Evolutionary conservation across 2,329 filamentous ascomycete species (phyloP).

Genomic region (Nemania sp.): DNA sequence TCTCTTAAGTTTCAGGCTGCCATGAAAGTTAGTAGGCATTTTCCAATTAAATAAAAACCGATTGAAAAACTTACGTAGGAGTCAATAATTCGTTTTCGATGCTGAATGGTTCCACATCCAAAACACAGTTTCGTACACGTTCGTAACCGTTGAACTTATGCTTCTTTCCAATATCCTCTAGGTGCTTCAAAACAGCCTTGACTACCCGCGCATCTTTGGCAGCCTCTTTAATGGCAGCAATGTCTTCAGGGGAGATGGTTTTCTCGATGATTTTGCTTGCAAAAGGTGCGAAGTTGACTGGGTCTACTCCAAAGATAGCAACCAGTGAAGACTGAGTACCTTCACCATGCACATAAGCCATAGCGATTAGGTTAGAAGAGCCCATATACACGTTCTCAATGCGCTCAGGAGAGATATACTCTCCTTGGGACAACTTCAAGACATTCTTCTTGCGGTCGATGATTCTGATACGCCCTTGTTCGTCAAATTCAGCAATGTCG

Average conservation of each 20-base stretch:
- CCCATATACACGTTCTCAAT: conserved; percentile 95
- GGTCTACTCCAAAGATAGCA: conserved; percentile 88
- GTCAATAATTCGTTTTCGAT: conserved; percentile 92
- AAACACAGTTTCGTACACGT: conserved; percentile 76
- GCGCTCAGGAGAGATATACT: conserved; percentile 97
- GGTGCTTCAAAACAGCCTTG: conserved; percentile 79
- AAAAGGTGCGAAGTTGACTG: conserved; percentile 83
- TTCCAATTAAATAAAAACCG: conserved; percentile 8
- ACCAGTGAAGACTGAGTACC: conserved; percentile 84
- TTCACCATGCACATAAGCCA: conserved; percentile 93
- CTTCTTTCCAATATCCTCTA: conserved; percentile 82
- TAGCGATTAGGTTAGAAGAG: conserved; percentile 80
- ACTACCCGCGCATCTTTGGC: conserved; percentile 77
- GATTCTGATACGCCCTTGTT: conserved; percentile 87
- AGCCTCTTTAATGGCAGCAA: conserved; percentile 74
- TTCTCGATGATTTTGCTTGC: conserved; percentile 81
- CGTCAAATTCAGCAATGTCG: conserved; percentile 89
- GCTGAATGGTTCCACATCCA: conserved; percentile 90
- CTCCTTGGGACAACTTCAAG: conserved; percentile 96
- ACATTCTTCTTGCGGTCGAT: conserved; percentile 99
- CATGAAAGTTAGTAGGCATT: conserved; percentile 37
- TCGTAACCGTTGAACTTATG: conserved; percentile 95
- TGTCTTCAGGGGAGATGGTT: conserved; percentile 72
- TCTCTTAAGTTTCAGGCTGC: conserved; percentile 70
- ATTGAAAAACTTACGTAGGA: conserved; percentile 75